Conservation (phyloP, 2,329 filamentous ascomycete genomes). For the Aspergillus oerlinghausenensis region DNA sequence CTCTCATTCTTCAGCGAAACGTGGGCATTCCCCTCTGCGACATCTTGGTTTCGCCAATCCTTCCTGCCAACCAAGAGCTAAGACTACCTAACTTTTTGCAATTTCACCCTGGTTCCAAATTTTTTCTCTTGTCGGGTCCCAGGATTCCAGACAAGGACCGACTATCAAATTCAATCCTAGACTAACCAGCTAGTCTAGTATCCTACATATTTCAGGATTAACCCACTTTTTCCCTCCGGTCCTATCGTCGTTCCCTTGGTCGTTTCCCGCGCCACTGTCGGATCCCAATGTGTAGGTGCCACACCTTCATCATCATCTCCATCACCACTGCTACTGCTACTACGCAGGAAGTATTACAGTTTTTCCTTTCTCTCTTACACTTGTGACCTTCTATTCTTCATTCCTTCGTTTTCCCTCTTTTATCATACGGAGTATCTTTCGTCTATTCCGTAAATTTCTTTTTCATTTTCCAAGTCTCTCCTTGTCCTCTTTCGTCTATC, state of each 20-base stretch:
- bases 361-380: neutral
- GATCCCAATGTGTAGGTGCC: constrained; percentile 20
- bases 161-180: neutral
- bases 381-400: constrained; percentile 3
- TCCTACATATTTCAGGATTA: neutral
- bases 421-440: constrained; percentile 2
- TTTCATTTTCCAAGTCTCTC: neutral
- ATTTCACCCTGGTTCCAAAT: neutral
- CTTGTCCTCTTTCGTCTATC: neutral
- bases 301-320: constrained; percentile 3
- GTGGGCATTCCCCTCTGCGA: neutral
- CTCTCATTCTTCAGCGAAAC: neutral
- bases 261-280: neutral
- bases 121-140: neutral
- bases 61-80: neutral
- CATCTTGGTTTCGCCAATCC: neutral
- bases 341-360: neutral
- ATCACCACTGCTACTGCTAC: constrained; percentile 3
- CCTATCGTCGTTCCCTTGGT: neutral
- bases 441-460: constrained; percentile 3
- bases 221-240: neutral
- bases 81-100: neutral
- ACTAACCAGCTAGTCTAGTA: neutral
- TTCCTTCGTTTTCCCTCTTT: constrained; percentile 8
- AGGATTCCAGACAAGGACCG: neutral